Conservation (phyloP, 768 basidiomycete genomes). For the Scleroderma citrinum region DNA sequence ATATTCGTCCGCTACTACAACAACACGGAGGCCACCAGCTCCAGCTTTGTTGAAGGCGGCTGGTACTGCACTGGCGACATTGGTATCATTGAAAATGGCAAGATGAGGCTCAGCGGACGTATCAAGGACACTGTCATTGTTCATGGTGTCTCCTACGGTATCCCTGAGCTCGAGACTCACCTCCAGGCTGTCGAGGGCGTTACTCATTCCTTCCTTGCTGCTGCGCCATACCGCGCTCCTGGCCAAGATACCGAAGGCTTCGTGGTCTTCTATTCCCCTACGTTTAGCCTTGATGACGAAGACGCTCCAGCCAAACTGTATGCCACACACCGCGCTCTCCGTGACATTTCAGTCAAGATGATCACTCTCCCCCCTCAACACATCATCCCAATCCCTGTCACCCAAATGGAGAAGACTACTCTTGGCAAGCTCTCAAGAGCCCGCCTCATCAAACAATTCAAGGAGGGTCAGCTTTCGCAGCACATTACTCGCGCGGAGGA, state of each 20-base stretch:
- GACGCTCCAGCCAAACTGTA: conserved; percentile 21
- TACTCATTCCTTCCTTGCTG: conserved; percentile 23
- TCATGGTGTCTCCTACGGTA: conserved; percentile 35
- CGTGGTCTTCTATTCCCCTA: conserved; percentile 29
- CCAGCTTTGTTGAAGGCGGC: conserved; percentile 41
- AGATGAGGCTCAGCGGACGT: conserved; percentile 33
- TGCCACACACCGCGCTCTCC: conserved; percentile 27
- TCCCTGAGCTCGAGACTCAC: conserved; percentile 29
- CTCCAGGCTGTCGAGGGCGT: conserved; percentile 30
- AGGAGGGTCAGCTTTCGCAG: conserved; percentile 28
- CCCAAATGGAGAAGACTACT: conserved; percentile 37
- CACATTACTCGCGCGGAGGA: conserved; percentile 26
- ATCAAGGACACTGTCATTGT: conserved; percentile 37
- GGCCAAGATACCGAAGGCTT: conserved; percentile 34
- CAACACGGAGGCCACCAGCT: conserved; percentile 41
- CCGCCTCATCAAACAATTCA: conserved; percentile 31
- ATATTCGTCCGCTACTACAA: conserved; percentile 41
- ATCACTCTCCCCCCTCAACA: conserved; percentile 31
- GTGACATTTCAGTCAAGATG: conserved; percentile 26
- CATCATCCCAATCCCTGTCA: conserved; percentile 33
- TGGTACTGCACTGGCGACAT: conserved; percentile 63
- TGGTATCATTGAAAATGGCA: conserved; percentile 31
- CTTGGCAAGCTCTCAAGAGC: conserved; percentile 42
- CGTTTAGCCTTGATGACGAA: conserved; percentile 18
- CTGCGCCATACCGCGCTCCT: conserved; percentile 30